phyloP scores from a whole-genome alignment of 1,284 basidiomycete species.

The Neotropicomus parvogracilis region DNA sequence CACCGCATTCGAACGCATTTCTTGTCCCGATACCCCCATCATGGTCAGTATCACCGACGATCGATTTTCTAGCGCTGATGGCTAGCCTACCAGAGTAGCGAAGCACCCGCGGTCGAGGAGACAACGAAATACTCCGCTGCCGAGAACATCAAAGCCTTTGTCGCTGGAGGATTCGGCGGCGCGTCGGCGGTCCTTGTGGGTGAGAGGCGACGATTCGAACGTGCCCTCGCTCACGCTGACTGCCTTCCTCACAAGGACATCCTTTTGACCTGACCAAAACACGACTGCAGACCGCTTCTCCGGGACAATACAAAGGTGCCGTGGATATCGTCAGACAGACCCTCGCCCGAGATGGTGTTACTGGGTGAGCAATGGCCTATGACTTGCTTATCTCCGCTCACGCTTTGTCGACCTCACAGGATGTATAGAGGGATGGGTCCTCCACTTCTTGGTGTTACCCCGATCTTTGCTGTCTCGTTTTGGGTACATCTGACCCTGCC shows the following conservation, averaged over 20 bases:
- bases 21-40: slow-evolving; percentile 15
- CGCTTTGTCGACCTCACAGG: slow-evolving; percentile 38
- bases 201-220: slow-evolving; percentile 38
- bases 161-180: slow-evolving; percentile 91
- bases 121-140: slow-evolving; percentile 40
- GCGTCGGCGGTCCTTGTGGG: slow-evolving; percentile 85
- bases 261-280: slow-evolving; percentile 98
- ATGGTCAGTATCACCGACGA: slow-evolving; percentile 26
- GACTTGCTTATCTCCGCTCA: slow-evolving; percentile 7
- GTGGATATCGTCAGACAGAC: slow-evolving; percentile 93
- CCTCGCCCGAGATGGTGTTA: slow-evolving; percentile 83
- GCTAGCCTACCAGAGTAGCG: slow-evolving; percentile 23
- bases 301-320: slow-evolving; percentile 89
- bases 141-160: slow-evolving; percentile 77
- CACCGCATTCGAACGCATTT: background rate
- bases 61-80: slow-evolving; percentile 8
- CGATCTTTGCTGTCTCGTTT: slow-evolving; percentile 98
- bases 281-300: slow-evolving; percentile 87
- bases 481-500: slow-evolving; percentile 59
- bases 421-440: slow-evolving; percentile 97
- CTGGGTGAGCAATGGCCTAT: slow-evolving; percentile 58
- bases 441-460: slow-evolving; percentile 93
- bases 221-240: slow-evolving; percentile 11
- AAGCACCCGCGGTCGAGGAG: slow-evolving; percentile 21
- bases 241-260: slow-evolving; percentile 59